A percentile compares a stretch with the other conserved stretches of the same genome.
Evolutionary conservation across 352 stramenopile species (phyloP).

Genomic region (Phytophthora meadii): DNA sequence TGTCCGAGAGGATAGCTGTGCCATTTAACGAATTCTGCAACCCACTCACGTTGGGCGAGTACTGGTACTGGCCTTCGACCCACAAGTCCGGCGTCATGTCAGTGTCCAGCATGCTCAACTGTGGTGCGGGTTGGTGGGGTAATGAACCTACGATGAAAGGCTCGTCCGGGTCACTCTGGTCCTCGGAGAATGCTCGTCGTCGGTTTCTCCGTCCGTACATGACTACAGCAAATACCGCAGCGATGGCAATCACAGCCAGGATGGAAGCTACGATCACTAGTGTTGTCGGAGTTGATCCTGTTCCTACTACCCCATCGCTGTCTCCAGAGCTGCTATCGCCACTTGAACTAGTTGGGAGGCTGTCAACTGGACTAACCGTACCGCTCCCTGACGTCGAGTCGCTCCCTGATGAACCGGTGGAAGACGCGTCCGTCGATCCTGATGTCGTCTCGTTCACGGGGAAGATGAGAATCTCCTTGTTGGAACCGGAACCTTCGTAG

Average conservation of each 20-base stretch:
- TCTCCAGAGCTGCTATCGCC: slow-evolving; percentile 15
- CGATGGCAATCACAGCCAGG: slow-evolving; percentile 32
- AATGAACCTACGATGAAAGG: slow-evolving; percentile 39
- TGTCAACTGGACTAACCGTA: slow-evolving; percentile 23
- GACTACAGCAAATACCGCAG: slow-evolving; percentile 34
- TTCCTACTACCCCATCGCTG: slow-evolving; percentile 13
- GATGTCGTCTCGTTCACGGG: slow-evolving; percentile 29
- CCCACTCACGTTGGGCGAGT: slow-evolving; percentile 41
- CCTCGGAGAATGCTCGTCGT: slow-evolving; percentile 25
- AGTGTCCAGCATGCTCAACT: slow-evolving; percentile 39
- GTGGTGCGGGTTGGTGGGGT: slow-evolving; percentile 27
- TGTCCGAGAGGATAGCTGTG: slow-evolving; percentile 50
- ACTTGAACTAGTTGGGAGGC: slow-evolving; percentile 34
- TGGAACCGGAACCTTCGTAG: slow-evolving; percentile 44
- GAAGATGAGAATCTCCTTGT: slow-evolving; percentile 42
- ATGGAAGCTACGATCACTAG: slow-evolving; percentile 39
- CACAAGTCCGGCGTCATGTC: slow-evolving; percentile 42
- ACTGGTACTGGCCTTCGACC: slow-evolving; percentile 42
- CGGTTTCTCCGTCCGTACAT: slow-evolving; percentile 37
- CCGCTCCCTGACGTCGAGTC: slow-evolving; percentile 18
- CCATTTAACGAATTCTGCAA: slow-evolving; percentile 37
- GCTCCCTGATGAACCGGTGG: slow-evolving; percentile 22
- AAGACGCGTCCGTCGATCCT: slow-evolving; percentile 12
- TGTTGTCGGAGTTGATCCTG: slow-evolving; percentile 25
- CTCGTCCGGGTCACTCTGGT: slow-evolving; percentile 24